Percentiles rank a stretch among this genome's conserved stretches.
phyloP scores from a whole-genome alignment of 177 flowering plant genomes.

The Vitis hybrid region DNA sequence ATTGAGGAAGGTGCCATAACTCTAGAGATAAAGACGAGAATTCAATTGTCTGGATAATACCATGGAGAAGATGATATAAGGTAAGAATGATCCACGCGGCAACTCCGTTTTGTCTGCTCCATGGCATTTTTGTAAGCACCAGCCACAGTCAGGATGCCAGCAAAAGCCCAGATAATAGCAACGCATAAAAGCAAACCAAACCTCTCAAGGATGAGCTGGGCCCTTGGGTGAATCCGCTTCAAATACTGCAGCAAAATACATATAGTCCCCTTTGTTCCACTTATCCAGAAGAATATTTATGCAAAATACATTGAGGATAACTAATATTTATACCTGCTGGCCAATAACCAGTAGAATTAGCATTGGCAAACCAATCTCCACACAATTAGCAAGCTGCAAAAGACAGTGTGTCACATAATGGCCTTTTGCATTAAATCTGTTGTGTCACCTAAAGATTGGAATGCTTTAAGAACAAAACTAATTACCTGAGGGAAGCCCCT shows the following conservation, averaged over 20 bases:
- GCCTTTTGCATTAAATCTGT: not conserved
- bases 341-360: conserved; percentile 59
- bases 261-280: not conserved
- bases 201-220: conserved; percentile 50
- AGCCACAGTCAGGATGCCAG: conserved; percentile 78
- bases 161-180: conserved; percentile 80
- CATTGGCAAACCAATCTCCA: conserved; percentile 92
- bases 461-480: not conserved
- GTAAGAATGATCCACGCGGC: conserved; percentile 70
- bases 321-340: conserved; percentile 56
- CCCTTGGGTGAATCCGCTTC: conserved; percentile 44
- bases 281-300: not conserved
- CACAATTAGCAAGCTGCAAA: conserved; percentile 77
- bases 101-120: conserved; percentile 56
- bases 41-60: conserved; percentile 29
- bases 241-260: conserved; percentile 52
- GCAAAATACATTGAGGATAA: not conserved
- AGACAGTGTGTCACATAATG: not conserved
- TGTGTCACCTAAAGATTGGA: not conserved
- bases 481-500: conserved; percentile 91
- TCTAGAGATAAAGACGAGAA: not conserved
- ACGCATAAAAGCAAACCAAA: conserved; percentile 77
- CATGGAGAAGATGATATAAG: conserved; percentile 89
- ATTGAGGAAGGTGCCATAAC: not conserved
- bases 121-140: conserved; percentile 80